phyloP scores from a whole-genome alignment of 176 grass and related monocot species.

The Urochloa ruziziensis region DNA sequence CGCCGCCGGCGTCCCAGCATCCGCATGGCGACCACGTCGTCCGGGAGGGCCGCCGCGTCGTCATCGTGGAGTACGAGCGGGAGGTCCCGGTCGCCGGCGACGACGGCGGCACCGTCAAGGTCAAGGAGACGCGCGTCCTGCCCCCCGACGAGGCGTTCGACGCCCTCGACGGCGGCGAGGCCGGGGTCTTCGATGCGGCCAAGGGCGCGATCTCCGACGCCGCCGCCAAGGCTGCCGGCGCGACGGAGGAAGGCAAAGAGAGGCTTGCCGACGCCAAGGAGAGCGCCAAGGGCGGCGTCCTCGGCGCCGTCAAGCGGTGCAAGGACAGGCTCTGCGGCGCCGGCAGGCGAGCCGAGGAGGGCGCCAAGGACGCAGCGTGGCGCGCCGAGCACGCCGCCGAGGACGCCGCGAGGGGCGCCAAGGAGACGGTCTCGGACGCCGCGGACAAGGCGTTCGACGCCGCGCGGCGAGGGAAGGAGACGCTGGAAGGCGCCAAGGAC shows the following conservation, averaged over 20 bases:
- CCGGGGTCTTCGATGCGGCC: background rate
- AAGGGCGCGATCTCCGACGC: constrained; percentile 1
- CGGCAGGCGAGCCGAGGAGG: constrained; percentile 26
- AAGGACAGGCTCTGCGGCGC: constrained; percentile 55
- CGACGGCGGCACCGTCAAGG: constrained; percentile 13
- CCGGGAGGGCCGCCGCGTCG: constrained; percentile 62
- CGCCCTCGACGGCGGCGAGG: constrained; percentile 28
- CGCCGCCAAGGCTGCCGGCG: constrained; percentile 7
- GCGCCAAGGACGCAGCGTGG: constrained; percentile 16
- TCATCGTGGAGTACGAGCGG: constrained; percentile 89
- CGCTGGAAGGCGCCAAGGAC: background rate
- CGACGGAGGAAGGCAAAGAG: constrained; percentile 40
- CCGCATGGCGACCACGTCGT: constrained; percentile 29
- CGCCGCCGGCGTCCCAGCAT: background rate
- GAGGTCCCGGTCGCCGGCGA: constrained; percentile 28
- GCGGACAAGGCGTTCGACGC: constrained; percentile 29
- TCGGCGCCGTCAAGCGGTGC: constrained; percentile 38
- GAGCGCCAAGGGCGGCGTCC: constrained; percentile 43
- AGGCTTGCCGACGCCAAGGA: constrained; percentile 26
- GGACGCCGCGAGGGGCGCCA: background rate
- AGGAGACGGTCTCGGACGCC: constrained; percentile 4
- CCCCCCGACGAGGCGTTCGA: too few species aligned
- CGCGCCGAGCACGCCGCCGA: too few species aligned
- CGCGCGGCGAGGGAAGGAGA: background rate
- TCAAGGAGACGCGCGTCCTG: constrained; percentile 18